Evolutionary conservation across 768 basidiomycete genomes (phyloP).

Genomic region (Pisolithus marmoratus): DNA sequence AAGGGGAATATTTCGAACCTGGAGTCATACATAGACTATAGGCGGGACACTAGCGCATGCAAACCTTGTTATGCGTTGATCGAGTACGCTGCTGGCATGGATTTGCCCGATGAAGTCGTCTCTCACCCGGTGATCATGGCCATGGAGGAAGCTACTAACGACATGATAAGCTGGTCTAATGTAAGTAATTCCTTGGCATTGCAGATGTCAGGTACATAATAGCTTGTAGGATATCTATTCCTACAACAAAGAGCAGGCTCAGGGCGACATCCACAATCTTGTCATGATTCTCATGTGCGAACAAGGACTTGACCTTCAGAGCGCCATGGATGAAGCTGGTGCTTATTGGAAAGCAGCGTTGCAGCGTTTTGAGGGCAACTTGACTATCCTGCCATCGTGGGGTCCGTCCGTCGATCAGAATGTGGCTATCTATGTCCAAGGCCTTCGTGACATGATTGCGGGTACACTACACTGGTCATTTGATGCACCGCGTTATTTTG

Average conservation of each 20-base stretch:
- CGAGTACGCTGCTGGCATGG: conserved; percentile 49
- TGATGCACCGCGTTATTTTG: conserved; percentile 65
- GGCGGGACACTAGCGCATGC: conserved; percentile 50
- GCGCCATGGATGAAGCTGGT: conserved; percentile 60
- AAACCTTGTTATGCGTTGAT: conserved; percentile 46
- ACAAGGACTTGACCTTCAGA: conserved; percentile 51
- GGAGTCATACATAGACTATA: conserved; percentile 47
- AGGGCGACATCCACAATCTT: conserved; percentile 67
- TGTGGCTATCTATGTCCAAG: conserved; percentile 52
- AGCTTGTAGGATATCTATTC: conserved; percentile 60
- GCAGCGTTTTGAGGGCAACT: conserved; percentile 45
- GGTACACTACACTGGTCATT: conserved; percentile 74
- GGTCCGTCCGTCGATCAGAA: conserved; percentile 52
- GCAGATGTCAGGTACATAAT: background rate
- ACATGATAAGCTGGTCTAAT: conserved; percentile 47
- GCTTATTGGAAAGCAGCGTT: conserved; percentile 53
- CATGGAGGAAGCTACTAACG: conserved; percentile 44
- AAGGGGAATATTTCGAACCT: conserved; percentile 35
- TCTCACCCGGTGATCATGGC: conserved; percentile 43
- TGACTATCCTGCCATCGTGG: conserved; percentile 53
- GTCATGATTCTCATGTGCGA: conserved; percentile 63
- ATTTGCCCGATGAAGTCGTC: conserved; percentile 49
- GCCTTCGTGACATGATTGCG: conserved; percentile 68
- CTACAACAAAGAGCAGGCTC: conserved; percentile 70
- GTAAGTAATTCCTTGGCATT: conserved; percentile 16